Evolutionary conservation across 1,139 yeast species (phyloP).

Genomic region (Suhomyces anneliseae): DNA sequence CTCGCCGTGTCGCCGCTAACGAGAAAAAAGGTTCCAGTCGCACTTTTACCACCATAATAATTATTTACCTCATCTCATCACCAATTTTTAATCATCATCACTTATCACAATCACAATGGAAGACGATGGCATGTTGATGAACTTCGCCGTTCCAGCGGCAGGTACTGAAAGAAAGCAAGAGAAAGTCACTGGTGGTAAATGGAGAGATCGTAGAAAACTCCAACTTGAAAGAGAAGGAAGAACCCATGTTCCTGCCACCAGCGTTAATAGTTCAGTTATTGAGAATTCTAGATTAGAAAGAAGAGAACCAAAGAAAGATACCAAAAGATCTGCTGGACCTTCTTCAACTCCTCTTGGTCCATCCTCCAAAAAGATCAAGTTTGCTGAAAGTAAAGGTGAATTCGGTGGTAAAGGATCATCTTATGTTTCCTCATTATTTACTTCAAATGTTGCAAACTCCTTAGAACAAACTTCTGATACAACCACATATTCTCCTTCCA

Average conservation of each 20-base stretch:
- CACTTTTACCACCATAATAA: too few species aligned
- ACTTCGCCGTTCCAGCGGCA: slow-evolving; percentile 50
- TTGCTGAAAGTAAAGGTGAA: slow-evolving; percentile 47
- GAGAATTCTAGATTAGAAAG: slow-evolving; percentile 19
- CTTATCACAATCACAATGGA: slow-evolving; percentile 26
- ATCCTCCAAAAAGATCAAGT: slow-evolving; percentile 28
- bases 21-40: too few species aligned
- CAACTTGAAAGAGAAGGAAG: slow-evolving; percentile 51
- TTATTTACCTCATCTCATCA: slow-evolving; percentile 2
- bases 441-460: slow-evolving; percentile 56
- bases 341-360: slow-evolving; percentile 15
- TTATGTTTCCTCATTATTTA: slow-evolving; percentile 83
- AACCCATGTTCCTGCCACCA: slow-evolving; percentile 36
- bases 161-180: slow-evolving; percentile 14
- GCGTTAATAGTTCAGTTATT: slow-evolving; percentile 39
- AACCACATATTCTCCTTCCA: slow-evolving; percentile 58
- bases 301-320: slow-evolving; percentile 6
- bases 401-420: slow-evolving; percentile 54
- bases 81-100: background rate
- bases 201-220: slow-evolving; percentile 74
- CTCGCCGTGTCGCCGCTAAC: too few species aligned
- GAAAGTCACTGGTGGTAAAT: slow-evolving; percentile 67
- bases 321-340: background rate
- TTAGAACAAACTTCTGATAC: slow-evolving; percentile 27
- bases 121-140: slow-evolving; percentile 69